phyloP scores from a whole-genome alignment of 2,329 filamentous ascomycete species.

The Pseudophaeomoniella oleicola region DNA sequence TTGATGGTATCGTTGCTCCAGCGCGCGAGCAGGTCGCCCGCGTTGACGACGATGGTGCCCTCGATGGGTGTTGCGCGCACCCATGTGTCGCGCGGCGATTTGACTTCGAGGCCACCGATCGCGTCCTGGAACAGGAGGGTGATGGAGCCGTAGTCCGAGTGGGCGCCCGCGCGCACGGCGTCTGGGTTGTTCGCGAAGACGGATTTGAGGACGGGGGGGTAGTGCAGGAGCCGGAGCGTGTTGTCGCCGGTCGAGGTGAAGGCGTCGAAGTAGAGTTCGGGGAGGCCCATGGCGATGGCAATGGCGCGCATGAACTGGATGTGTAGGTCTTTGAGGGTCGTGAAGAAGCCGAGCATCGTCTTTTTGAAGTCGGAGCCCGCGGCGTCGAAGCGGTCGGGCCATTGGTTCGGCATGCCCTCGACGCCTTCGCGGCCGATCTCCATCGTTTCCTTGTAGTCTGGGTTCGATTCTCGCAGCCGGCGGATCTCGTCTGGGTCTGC shows the following conservation, averaged over 20 bases:
- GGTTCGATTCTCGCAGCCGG: conserved; percentile 36
- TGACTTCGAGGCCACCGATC: conserved; percentile 44
- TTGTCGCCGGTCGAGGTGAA: conserved; percentile 60
- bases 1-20: conserved; percentile 90
- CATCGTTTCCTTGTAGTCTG: conserved; percentile 42
- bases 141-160: conserved; percentile 49
- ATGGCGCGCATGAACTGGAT: conserved; percentile 70
- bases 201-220: conserved; percentile 51
- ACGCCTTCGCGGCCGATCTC: conserved; percentile 49
- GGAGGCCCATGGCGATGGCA: conserved; percentile 63
- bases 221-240: conserved; percentile 60
- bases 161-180: conserved; percentile 63
- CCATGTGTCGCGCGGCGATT: conserved; percentile 60
- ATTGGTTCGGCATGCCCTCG: conserved; percentile 56
- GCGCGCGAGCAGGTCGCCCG: conserved; percentile 68
- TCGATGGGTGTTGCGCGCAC: conserved; percentile 72
- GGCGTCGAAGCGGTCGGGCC: conserved; percentile 45
- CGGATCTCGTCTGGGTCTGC: conserved; percentile 42
- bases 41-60: conserved; percentile 75
- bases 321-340: conserved; percentile 60
- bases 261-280: conserved; percentile 58
- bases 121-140: conserved; percentile 42
- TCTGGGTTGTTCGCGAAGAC: conserved; percentile 53
- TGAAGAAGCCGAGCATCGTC: conserved; percentile 63
- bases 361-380: conserved; percentile 48